These are phyloP conservation scores for Harringtonia aguacate DNA, from an alignment of 2,329 filamentous ascomycete genomes.

Conservation along the genomic window DNA sequence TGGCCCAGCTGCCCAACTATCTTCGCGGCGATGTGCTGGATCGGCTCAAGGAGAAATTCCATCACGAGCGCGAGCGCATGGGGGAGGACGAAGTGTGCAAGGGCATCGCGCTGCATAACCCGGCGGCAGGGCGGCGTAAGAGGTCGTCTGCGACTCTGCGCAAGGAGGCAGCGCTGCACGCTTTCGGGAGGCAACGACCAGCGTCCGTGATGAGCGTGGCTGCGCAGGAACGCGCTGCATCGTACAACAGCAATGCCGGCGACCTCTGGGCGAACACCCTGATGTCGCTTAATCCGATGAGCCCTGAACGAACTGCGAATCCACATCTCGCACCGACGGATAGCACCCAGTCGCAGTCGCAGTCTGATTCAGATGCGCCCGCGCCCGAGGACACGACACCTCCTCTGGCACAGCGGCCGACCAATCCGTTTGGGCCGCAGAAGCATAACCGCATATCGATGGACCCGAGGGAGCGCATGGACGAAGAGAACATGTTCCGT, in stretches of 20 bases:
- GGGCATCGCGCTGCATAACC: conserved; percentile 91
- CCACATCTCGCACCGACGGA: neutral
- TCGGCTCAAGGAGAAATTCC: conserved; percentile 87
- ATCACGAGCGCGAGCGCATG: conserved; percentile 69
- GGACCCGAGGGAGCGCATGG: conserved; percentile 68
- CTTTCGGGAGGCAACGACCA: conserved; percentile 36
- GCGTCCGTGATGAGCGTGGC: conserved; percentile 30
- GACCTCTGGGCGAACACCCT: conserved; percentile 43
- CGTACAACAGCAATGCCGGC: conserved; percentile 53
- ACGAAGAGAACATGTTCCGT: conserved; percentile 83
- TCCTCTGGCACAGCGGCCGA: conserved; percentile 37
- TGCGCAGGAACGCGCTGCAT: conserved; percentile 28
- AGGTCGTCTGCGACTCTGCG: conserved; percentile 65
- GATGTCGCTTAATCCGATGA: neutral
- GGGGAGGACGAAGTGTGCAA: conserved; percentile 75
- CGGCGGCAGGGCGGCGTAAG: conserved; percentile 50
- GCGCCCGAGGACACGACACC: conserved; percentile 20
- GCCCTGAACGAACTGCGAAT: no score
- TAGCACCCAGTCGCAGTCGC: conserved; percentile 2
- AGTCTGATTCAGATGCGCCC: conserved; percentile 14
- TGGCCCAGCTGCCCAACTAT: conserved; percentile 83
- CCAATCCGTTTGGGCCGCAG: conserved; percentile 47
- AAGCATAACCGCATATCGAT: conserved; percentile 37
- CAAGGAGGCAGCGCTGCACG: conserved; percentile 69
- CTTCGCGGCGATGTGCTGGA: conserved; percentile 74